Conservation (phyloP, 2,329 filamentous ascomycete genomes). For the Canariomyces notabilis region DNA sequence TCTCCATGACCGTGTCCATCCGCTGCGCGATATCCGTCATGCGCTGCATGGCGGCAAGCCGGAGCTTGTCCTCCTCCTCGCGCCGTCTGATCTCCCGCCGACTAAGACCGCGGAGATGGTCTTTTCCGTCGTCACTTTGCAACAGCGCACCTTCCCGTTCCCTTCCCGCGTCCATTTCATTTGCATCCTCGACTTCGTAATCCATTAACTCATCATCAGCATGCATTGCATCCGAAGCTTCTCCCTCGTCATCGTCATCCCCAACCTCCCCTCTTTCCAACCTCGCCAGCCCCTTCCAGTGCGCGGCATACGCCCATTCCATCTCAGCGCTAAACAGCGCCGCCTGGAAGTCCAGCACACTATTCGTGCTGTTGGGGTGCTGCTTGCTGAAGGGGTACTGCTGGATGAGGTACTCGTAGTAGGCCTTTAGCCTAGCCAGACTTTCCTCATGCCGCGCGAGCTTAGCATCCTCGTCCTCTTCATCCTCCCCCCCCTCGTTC, state of each 20-base stretch:
- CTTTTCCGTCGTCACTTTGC: conserved; percentile 5
- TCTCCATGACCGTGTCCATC: conserved; percentile 67
- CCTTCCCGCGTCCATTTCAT: too few relatives aligned
- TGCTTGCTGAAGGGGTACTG: conserved; percentile 67
- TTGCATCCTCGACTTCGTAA: conserved; percentile 5
- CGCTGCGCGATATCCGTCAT: conserved; percentile 60
- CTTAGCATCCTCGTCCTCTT: conserved; percentile 12
- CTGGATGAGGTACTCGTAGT: conserved; percentile 73
- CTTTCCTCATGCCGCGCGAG: conserved; percentile 31
- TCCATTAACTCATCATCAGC: conserved; percentile 14
- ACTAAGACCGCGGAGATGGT: conserved; percentile 6
- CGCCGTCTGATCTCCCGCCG: conserved; percentile 23
- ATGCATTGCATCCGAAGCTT: conserved; percentile 22
- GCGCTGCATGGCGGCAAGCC: conserved; percentile 48
- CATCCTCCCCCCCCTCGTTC: neutral
- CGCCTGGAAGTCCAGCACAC: conserved; percentile 73
- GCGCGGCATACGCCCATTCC: conserved; percentile 64
- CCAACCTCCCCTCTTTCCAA: conserved; percentile 24
- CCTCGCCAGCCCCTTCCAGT: conserved; percentile 39
- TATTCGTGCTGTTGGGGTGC: conserved; percentile 49
- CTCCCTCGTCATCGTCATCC: conserved; percentile 26
- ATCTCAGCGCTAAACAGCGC: conserved; percentile 78
- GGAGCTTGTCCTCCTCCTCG: conserved; percentile 38
- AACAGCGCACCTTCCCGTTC: conserved; percentile 15
- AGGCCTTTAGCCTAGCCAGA: conserved; percentile 45